Evolutionary conservation across 2,329 filamentous ascomycete genomes (phyloP), one percentile per base, ranked within the genome.

Genomic region (Aureobasidium sp.): DNA sequence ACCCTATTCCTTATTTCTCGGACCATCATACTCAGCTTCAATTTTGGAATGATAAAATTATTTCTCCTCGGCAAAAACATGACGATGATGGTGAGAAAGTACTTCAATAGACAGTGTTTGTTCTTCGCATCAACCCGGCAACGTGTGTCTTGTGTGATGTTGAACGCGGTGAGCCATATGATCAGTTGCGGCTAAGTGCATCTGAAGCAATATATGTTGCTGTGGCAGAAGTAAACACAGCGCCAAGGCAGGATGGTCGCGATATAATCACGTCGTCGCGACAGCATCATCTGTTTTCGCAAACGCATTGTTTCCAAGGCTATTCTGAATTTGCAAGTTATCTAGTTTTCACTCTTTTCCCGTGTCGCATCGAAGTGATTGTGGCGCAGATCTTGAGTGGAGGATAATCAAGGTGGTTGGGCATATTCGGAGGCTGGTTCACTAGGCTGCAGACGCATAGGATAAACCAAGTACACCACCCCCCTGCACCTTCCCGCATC

Each of bases 161-260:
- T 3, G 27, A 23, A 36, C 4, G 27, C 20, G 27, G 25, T 16
- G 29, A 61, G 36, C 31, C 40, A 25, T 27, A 45, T 25, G 45
- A 20, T n/a, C n/a, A 20, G 33, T 29, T 61, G 58, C 58, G 58
- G 58, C 58, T 50, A 33, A 42, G 33, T 61, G 58, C 58, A 20
- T 29, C 58, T 11, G 25, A 15, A 61, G 58, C 58, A 61, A 47
- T 61, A 8, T 61, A 29, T 38, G 58, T 61, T 61, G 58, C 58
- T 31, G 18, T 42, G 58, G 18, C 58, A 61, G 58, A 50, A n/a
- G 58, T 61, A 61, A 61, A 61, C 58, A 61, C 31, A 61, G n/a
- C 58, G 58, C 58, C 58, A 61, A 61, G 58, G 45, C 13, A 38
- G 45, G 33, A 50, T 61, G 33, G 58, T 61, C 58, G 51, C 51